Percentiles rank a stretch among this genome's conserved stretches.
Conservation (phyloP, 768 basidiomycete species). For the Serendipita vermifera region DNA sequence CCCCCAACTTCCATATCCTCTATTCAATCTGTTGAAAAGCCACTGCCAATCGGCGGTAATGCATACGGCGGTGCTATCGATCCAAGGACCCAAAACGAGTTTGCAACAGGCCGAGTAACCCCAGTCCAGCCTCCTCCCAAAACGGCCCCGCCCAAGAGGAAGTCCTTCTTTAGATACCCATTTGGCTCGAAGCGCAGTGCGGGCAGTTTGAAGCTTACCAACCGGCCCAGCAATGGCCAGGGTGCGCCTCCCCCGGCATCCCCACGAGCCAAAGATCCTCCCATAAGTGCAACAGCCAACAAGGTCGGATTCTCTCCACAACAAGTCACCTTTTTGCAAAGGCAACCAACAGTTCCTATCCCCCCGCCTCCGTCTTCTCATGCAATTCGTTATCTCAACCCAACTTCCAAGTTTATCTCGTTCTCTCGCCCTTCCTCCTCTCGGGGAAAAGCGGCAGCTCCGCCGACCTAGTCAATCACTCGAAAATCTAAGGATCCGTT, state of each 20-base stretch:
- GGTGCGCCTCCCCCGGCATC: neutral
- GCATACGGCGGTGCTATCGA: neutral
- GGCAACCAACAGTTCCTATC: too few relatives aligned
- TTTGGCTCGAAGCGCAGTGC: neutral
- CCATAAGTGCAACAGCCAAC: neutral
- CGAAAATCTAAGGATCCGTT: too few relatives aligned
- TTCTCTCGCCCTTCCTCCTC: too few relatives aligned
- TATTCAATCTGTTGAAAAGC: neutral
- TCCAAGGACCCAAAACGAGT: neutral
- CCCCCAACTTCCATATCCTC: neutral
- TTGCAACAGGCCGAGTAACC: neutral
- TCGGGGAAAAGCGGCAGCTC: too few relatives aligned
- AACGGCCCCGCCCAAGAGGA: neutral
- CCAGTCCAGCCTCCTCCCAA: neutral
- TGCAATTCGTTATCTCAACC: too few relatives aligned
- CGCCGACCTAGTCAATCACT: too few relatives aligned
- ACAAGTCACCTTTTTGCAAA: too few relatives aligned
- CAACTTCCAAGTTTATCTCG: too few relatives aligned
- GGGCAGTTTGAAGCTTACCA: neutral
- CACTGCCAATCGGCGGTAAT: neutral
- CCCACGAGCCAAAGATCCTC: neutral
- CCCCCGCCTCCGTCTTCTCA: too few relatives aligned
- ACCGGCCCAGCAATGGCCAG: neutral
- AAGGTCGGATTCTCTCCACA: too few relatives aligned
- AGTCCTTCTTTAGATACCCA: slow-evolving; percentile 8